Base-by-base conservation (phyloP, 2,329 filamentous ascomycete species). In the Ceratocystis alfenasii region DNA sequence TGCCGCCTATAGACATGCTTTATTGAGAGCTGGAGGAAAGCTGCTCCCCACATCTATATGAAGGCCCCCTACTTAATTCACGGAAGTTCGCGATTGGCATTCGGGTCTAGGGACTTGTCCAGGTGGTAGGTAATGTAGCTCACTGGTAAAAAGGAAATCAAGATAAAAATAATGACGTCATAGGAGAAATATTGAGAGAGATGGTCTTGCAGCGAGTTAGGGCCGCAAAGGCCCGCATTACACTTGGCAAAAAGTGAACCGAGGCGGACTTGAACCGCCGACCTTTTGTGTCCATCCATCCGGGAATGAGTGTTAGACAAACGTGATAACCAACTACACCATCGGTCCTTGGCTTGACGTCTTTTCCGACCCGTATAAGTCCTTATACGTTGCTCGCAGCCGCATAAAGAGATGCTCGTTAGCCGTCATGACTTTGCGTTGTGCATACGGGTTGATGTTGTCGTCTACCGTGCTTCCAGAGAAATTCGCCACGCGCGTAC, bases 361-460 rank as follows among this genome's bases (percentile, higher is more conserved):
- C 6, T 48, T 1, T 20, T 77, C 73, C 25, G 79, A 75, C 41
- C 76, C 73, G 70, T 86, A 86, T 70, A 86, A 68, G 25, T 78
- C 75, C 7, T 80, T 71, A 71, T 87, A 87, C 7, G 79, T 86
- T 22, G 80, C 83, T 68, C 76, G 80, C 64, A 88, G 73, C 65
- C 85, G 77, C 78, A 83, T 84, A 69, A 80, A 77, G 66, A 88
- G 72, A 73, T 88, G 85, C 72, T 87, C 83, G 69, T 81, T 78
- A 1, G 85, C 85, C 1, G 84, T 87, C 72, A 87, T 74, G 1
- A 83, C 80, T 72, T 79, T 82, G 63, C 78, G 78, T 70, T 80
- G 78, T 0, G 78, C 78, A 70, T 81, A 79, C 1, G 79, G 79
- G 64, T 81, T 82, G 46, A 70, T 71, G 46, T 73, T 76, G 53